Percentiles rank a stretch among this genome's conserved stretches.
Conservation (phyloP, 257 asterid species). For the Solanum neorickii region DNA sequence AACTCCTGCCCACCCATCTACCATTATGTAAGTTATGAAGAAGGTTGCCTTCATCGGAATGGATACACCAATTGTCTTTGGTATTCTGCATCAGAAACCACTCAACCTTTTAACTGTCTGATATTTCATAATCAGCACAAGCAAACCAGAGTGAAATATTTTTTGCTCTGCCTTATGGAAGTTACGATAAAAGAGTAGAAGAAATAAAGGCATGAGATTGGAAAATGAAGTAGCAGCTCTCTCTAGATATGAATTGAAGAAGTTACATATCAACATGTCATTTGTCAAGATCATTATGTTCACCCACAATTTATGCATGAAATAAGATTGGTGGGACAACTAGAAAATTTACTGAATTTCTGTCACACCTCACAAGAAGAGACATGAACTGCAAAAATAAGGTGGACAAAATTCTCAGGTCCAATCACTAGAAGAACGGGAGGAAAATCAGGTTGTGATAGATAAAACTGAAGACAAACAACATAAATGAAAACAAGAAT, state of each 20-base stretch:
- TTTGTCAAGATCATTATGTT: background rate
- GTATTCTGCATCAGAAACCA: conserved; percentile 41
- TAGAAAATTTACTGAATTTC: background rate
- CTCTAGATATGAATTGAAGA: background rate
- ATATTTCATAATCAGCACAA: background rate
- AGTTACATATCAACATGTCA: background rate
- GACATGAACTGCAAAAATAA: background rate
- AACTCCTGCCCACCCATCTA: conserved; percentile 96
- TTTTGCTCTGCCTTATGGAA: background rate
- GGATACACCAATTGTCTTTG: conserved; percentile 63
- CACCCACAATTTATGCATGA: background rate
- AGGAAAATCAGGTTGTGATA: background rate
- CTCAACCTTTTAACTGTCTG: background rate
- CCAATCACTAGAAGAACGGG: background rate
- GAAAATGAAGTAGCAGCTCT: background rate
- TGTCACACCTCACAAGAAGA: background rate
- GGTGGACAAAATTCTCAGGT: background rate
- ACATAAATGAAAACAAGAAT: background rate
- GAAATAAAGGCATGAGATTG: background rate
- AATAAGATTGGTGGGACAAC: background rate
- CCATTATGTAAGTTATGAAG: conserved; percentile 82
- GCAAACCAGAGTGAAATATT: background rate
- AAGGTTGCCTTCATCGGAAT: conserved; percentile 94
- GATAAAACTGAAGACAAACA: background rate
- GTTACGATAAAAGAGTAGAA: background rate